A percentile compares a stretch with the other conserved stretches of the same genome.
These are phyloP conservation scores for Plasmopara muralis DNA, from an alignment of 352 stramenopile species.

Conservation along the genomic window DNA sequence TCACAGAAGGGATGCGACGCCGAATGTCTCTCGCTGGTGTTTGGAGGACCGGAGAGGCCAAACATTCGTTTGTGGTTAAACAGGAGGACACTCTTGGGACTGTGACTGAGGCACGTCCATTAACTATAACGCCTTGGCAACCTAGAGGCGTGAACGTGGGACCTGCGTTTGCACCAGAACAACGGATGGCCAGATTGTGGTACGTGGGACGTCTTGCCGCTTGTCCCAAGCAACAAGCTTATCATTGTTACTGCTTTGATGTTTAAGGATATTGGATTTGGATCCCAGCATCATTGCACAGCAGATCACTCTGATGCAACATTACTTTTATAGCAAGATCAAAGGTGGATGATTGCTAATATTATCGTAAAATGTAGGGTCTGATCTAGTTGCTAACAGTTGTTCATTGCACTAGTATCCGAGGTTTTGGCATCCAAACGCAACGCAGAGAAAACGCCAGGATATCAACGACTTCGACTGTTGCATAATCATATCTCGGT, in stretches of 20 bases:
- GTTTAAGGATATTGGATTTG: conserved; percentile 59
- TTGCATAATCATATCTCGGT: conserved; percentile 84
- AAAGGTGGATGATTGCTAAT: conserved; percentile 35
- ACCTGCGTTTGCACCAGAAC: conserved; percentile 18
- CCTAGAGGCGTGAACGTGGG: conserved; percentile 38
- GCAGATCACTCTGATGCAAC: conserved; percentile 81
- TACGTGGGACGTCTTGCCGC: conserved; percentile 34
- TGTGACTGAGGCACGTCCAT: conserved; percentile 22
- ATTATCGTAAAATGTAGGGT: not conserved
- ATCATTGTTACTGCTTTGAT: conserved; percentile 6
- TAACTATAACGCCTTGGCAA: conserved; percentile 52
- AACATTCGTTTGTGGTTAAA: conserved; percentile 62
- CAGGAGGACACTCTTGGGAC: conserved; percentile 28
- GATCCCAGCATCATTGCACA: conserved; percentile 73
- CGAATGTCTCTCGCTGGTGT: conserved; percentile 70
- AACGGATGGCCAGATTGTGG: conserved; percentile 45
- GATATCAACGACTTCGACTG: conserved; percentile 73
- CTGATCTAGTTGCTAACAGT: not conserved
- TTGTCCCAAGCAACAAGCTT: not conserved
- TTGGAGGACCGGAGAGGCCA: conserved; percentile 47
- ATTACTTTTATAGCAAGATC: conserved; percentile 86
- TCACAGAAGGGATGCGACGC: conserved; percentile 62
- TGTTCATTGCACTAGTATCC: conserved; percentile 36
- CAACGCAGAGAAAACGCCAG: conserved; percentile 69
- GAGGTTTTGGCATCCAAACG: conserved; percentile 73